Conservation (phyloP, 352 stramenopile genomes). For the Globisporangium nagaii region DNA sequence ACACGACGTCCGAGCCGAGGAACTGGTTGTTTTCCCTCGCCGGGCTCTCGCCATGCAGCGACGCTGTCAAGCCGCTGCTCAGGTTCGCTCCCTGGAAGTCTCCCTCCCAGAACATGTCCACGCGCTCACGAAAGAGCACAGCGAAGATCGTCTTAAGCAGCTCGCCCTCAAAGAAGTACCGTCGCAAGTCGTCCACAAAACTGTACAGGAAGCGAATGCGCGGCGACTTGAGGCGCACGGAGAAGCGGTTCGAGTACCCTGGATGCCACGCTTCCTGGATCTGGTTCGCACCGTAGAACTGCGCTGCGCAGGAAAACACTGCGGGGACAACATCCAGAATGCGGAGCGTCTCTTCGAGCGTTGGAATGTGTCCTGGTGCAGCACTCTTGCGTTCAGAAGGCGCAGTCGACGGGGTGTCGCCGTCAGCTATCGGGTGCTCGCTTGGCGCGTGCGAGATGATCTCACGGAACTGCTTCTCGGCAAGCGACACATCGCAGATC, state of each 20-base stretch:
- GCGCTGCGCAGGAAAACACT: conserved; percentile 70
- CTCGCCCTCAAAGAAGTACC: conserved; percentile 66
- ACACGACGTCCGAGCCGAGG: conserved; percentile 68
- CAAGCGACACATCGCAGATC: conserved; percentile 57
- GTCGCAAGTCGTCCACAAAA: conserved; percentile 73
- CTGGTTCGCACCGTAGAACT: conserved; percentile 67
- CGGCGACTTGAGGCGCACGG: conserved; percentile 67
- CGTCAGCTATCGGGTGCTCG: background rate
- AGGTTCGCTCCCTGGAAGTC: conserved; percentile 59
- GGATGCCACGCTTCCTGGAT: conserved; percentile 83
- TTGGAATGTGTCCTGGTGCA: conserved; percentile 40
- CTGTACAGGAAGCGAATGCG: conserved; percentile 79
- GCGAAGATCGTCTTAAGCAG: conserved; percentile 53
- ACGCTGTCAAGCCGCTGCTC: conserved; percentile 10
- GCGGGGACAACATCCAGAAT: conserved; percentile 49
- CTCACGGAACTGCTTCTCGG: conserved; percentile 57
- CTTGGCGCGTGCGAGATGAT: conserved; percentile 48
- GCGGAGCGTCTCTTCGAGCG: conserved; percentile 48
- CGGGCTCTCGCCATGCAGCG: background rate
- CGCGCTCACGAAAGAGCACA: conserved; percentile 56
- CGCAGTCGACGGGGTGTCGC: background rate
- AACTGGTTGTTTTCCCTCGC: conserved; percentile 17
- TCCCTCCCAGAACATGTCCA: conserved; percentile 63
- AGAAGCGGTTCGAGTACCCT: conserved; percentile 70
- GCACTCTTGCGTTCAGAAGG: background rate